Conservation (phyloP, 2,329 filamentous ascomycete genomes). For the Epichloe glyceriae region DNA sequence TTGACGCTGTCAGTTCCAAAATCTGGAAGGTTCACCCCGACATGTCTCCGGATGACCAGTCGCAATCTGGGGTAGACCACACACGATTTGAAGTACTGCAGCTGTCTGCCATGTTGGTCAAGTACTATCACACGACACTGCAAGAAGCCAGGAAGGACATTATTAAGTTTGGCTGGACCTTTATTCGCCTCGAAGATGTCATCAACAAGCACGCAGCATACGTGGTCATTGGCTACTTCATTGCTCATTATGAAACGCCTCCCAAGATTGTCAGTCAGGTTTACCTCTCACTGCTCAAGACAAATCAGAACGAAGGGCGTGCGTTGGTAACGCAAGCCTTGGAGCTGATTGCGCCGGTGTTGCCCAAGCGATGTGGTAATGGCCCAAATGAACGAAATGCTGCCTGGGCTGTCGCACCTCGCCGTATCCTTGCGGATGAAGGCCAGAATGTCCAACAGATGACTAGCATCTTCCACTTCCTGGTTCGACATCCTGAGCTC, state of each 20-base stretch:
- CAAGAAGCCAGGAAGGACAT: slow-evolving; percentile 93
- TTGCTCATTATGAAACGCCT: slow-evolving; percentile 91
- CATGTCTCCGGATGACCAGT: slow-evolving; percentile 70
- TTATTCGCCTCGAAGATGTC: slow-evolving; percentile 93
- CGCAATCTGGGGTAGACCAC: slow-evolving; percentile 81
- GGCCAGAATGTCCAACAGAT: slow-evolving; percentile 91
- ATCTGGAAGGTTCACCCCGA: slow-evolving; percentile 85
- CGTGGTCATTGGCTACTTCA: slow-evolving; percentile 94
- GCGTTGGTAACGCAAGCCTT: slow-evolving; percentile 86
- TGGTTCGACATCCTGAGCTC: slow-evolving; percentile 80
- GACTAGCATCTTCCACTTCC: slow-evolving; percentile 93
- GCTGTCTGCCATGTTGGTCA: slow-evolving; percentile 85
- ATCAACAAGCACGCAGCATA: slow-evolving; percentile 99
- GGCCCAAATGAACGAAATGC: slow-evolving; percentile 59
- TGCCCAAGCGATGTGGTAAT: slow-evolving; percentile 71
- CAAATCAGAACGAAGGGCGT: slow-evolving; percentile 89
- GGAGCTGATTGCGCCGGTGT: slow-evolving; percentile 85
- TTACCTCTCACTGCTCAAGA: slow-evolving; percentile 79
- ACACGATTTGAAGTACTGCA: slow-evolving; percentile 93
- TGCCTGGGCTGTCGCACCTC: slow-evolving; percentile 79
- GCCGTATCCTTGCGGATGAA: slow-evolving; percentile 85
- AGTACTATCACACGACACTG: slow-evolving; percentile 79
- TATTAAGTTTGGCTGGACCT: slow-evolving; percentile 98
- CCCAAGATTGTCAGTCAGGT: slow-evolving; percentile 93
- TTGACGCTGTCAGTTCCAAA: slow-evolving; percentile 80